phyloP scores from a whole-genome alignment of 176 grass and related monocot species.

The Ampelocalamus luodianensis region DNA sequence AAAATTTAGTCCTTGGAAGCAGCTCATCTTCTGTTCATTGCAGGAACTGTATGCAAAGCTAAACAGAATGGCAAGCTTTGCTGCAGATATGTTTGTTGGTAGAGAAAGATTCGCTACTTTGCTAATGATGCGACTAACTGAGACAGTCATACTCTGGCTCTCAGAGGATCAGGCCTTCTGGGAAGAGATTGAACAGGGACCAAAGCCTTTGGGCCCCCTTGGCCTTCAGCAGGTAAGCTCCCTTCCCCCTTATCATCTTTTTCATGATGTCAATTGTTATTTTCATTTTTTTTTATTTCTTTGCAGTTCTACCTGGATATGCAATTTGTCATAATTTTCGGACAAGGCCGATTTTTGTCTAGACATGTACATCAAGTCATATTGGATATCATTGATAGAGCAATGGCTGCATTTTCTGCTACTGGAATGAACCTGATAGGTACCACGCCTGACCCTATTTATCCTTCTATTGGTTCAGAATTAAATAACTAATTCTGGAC shows the following conservation, averaged over 20 bases:
- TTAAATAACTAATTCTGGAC: not conserved
- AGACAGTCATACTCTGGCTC: conserved; percentile 87
- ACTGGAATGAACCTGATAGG: conserved; percentile 90
- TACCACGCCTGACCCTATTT: conserved; percentile 37
- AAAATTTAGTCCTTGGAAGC: not conserved
- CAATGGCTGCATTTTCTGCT: conserved; percentile 89
- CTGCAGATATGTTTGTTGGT: conserved; percentile 86
- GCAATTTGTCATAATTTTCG: conserved; percentile 93
- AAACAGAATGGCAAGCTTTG: conserved; percentile 73
- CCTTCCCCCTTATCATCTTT: conserved; percentile 20
- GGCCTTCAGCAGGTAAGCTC: conserved; percentile 76
- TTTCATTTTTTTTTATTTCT: conserved; percentile 34
- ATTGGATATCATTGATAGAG: conserved; percentile 84
- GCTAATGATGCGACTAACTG: conserved; percentile 86
- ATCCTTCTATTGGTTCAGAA: conserved; percentile 29
- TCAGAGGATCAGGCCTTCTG: conserved; percentile 87
- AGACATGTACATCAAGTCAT: conserved; percentile 95
- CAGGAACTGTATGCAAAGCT: conserved; percentile 86
- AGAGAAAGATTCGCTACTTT: conserved; percentile 83
- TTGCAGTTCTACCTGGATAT: conserved; percentile 96
- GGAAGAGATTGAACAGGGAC: conserved; percentile 84
- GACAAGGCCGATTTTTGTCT: conserved; percentile 89
- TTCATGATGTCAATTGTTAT: conserved; percentile 3
- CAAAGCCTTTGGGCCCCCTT: conserved; percentile 63
- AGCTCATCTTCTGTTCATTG: conserved; percentile 29